Evolutionary conservation across 805 yeast genomes (phyloP), one percentile per base, ranked within the genome.

Genomic region (Sugiyamaella mastotermitis): DNA sequence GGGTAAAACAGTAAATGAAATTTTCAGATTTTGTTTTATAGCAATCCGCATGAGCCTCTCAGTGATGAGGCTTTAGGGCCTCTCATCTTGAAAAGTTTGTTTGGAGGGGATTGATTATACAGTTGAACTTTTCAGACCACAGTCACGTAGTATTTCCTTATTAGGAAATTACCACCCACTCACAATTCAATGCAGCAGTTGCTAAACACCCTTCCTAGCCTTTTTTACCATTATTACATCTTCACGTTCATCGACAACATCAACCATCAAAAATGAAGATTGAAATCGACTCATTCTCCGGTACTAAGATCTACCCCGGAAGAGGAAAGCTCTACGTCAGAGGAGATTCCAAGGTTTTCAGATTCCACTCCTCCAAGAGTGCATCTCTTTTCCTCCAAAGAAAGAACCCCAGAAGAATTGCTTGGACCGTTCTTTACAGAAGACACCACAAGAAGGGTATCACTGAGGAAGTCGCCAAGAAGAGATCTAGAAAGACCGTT

Each of bases 391-490:
- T 92, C 92, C 80, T 81, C 67, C 99, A 92, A 80, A 87, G 97
- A 83, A 92, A 92, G 94, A 92, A 92, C 88, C 99, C 99, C 76
- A 88, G 99, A 82, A 84, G 96, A 81, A 80, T 92, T 69, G 80
- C 97, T 54, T 92, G 99, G 99, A 92, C 99, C 57, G 97, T 90
- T 65, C 80, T 92, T 64, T 92, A 76, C 90, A 90, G 99, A 82
- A 85, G 95, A 76, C 96, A 90, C 77, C 97, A 92, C 94, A 87
- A 86, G 83, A 92, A 92, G 78, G 99, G 99, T 78, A 79, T 90
- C 68, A 80, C 96, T 65, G 99, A 92, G 80, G 98, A 92, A 78
- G 85, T 83, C 59, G 61, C 94, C 70, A 92, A 86, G 83, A 94
- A 85, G 83, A 85, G 95, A 76, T 57, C 92, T 60, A 90, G 96